Base-by-base conservation (phyloP, 2,329 filamentous ascomycete genomes). In the Hypoxylon sp. region DNA sequence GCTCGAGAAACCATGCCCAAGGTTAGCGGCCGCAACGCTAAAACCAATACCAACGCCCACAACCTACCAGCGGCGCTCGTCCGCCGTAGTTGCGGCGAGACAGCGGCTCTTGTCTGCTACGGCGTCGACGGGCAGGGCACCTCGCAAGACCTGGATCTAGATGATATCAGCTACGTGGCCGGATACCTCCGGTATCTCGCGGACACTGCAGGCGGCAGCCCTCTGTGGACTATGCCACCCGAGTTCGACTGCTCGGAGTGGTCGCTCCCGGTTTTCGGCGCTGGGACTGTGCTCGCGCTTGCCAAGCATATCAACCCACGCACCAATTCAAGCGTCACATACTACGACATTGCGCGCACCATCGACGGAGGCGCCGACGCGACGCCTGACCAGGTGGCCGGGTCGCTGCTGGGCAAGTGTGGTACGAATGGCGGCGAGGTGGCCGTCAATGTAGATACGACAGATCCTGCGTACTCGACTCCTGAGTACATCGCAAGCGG, bases 31-130 rank as follows among this genome's bases (percentile, higher is more conserved):
- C 26, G 26, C 26, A 26, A 26, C 5, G 26, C 26, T 66, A 33
- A 60, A 53, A n/a, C 70, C 70, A 77, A 78, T 75, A 78, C 82
- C 54, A 13, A 59, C 63, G 8, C 3, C 52, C 62, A 59, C 63
- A 13, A 26, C 52, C 62, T 3, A 86, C 86, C 39, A 14, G 10
- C 9, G 4, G 39, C 39, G 6, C 39, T 44, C 39, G 39, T 14
- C 39, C 39, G 13, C 13, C 24, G 5, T 26, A 26, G 24, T 5
- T 26, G 24, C 24, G 24, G 24, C 3, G 39, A 44, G 13, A 44
- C 39, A 14, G 13, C 39, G 6, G 39, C 9, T 2, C 39, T 44
- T 13, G 10, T 44, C 39, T 44, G 39, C 39, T 44, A 44, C 39
- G 13, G 10, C 10, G 39, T n/a, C 6, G 10, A 13, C 14, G 39